Evolutionary conservation across 2,329 filamentous ascomycete species (phyloP).

Genomic region (Neofusicoccum laricinum): DNA sequence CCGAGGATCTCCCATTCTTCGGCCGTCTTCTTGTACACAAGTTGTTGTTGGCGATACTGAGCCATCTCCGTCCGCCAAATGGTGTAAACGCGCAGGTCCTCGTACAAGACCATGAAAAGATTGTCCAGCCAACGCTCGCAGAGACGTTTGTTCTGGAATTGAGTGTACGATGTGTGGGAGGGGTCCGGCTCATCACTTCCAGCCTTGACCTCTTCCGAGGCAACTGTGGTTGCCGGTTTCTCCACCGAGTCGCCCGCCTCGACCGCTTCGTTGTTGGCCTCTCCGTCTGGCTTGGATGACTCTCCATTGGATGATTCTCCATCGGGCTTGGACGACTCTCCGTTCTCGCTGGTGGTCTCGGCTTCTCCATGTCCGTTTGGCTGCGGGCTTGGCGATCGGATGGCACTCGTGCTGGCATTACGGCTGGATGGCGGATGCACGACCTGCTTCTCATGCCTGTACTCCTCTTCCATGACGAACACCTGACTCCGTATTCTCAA

Average conservation of each 20-base stretch:
- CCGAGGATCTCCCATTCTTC: constrained; percentile 99
- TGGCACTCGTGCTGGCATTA: constrained; percentile 75
- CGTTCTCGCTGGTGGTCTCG: constrained; percentile 23
- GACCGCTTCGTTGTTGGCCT: constrained; percentile 27
- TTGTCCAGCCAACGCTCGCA: constrained; percentile 98
- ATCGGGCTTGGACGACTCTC: constrained; percentile 28
- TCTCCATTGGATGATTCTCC: constrained; percentile 30
- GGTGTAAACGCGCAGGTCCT: constrained; percentile 95
- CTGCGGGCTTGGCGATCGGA: constrained; percentile 62
- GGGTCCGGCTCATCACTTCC: constrained; percentile 65
- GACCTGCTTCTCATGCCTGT: constrained; percentile 77
- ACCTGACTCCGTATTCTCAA: constrained; percentile 93
- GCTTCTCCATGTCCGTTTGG: constrained; percentile 42
- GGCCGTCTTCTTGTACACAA: constrained; percentile 94
- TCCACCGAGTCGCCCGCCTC: constrained; percentile 55
- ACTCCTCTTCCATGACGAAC: constrained; percentile 99
- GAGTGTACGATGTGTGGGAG: constrained; percentile 72
- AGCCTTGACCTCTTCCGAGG: constrained; percentile 72
- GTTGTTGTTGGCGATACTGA: constrained; percentile 87
- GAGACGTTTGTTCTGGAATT: constrained; percentile 93
- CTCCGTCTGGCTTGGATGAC: constrained; percentile 24
- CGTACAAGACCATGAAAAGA: constrained; percentile 98
- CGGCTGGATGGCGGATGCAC: constrained; percentile 51
- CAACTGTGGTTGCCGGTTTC: constrained; percentile 75
- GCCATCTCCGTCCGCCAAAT: constrained; percentile 99